A percentile compares a stretch with the other conserved stretches of the same genome.
phyloP scores from a whole-genome alignment of 345 rosid genomes.

The Nasturtium officinale region DNA sequence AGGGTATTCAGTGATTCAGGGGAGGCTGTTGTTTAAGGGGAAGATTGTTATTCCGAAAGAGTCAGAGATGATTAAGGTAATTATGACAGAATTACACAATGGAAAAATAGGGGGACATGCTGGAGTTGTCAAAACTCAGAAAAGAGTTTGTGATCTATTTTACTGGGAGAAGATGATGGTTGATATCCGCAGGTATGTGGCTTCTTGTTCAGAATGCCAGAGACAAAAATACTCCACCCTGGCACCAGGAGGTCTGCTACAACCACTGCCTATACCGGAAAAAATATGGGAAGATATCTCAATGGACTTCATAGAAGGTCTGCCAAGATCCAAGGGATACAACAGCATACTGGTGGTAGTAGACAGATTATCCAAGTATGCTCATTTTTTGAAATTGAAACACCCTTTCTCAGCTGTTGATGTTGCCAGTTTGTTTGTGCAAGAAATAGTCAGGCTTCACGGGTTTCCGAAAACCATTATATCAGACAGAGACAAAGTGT shows the following conservation, averaged over 20 bases:
- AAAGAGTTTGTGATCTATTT: neutral
- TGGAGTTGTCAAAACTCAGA: neutral
- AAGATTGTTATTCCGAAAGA: too few relatives aligned
- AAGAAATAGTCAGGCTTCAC: neutral
- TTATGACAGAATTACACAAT: too few relatives aligned
- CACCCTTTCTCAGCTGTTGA: neutral
- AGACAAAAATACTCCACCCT: neutral
- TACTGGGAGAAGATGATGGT: neutral
- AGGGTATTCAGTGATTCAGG: too few relatives aligned
- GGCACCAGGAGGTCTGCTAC: fast-evolving
- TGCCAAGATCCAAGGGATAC: neutral
- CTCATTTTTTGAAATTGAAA: fast-evolving
- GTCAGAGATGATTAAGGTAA: too few relatives aligned
- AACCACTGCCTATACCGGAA: fast-evolving
- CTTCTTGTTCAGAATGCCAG: neutral
- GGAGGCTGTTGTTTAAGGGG: too few relatives aligned
- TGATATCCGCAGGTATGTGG: neutral
- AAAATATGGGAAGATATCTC: neutral
- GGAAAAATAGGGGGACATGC: neutral
- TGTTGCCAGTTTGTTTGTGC: fast-evolving
- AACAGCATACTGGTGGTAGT: neutral
- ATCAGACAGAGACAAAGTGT: neutral
- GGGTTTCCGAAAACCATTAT: neutral
- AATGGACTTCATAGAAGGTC: neutral
- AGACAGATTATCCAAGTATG: neutral